Evolutionary conservation across 2,329 filamentous ascomycete genomes (phyloP), one percentile per base, ranked within the genome.

Genomic region (Fusarium beomiforme): DNA sequence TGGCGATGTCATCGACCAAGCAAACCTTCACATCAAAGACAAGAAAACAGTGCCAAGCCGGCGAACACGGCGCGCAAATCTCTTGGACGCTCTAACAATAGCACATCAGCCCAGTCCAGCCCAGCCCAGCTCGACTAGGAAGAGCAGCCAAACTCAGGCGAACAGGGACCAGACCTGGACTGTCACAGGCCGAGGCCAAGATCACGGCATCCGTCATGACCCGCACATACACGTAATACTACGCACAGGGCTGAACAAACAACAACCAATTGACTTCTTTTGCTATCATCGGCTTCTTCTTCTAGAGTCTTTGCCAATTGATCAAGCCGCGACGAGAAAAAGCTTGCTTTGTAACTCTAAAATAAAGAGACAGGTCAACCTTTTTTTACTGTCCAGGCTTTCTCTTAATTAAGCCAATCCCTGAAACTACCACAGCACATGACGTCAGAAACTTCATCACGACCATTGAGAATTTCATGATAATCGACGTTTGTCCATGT

Each of bases 221-320:
- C 69, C 69, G 68, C 69, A 71, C 64, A 70, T 46, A 71, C 64
- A 60, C 64, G 69, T 71, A 71, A 71, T 71, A 33, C 54, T 44
- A 47, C 63, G 63, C 60, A 68, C 68, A 71, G 68, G 68, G 68
- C 68, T 71, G 68, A 71, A 42, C 14, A 36, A 13, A 29, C 17
- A 42, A 26, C 23, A 23, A 31, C 68, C 68, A 71, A 71, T 71
- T 69, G 46, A 43, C 42, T 17, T 29, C 14, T 13, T 17, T 31
- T 29, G 6, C 29, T 50, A 17, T 33, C 33, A 19, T 62, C 43
- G 23, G 47, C 47, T 55, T 44, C 17, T 29, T 21, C 13, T 58
- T 50, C 33, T 31, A n/a, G 21, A 44, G 37, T 6, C n/a, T 12
- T 29, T 54, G 37, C 33, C 12, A 39, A 21, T 34, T 11, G n/a